Base-by-base conservation (phyloP, 1,284 basidiomycete genomes). In the Hemileia vastatrix region DNA sequence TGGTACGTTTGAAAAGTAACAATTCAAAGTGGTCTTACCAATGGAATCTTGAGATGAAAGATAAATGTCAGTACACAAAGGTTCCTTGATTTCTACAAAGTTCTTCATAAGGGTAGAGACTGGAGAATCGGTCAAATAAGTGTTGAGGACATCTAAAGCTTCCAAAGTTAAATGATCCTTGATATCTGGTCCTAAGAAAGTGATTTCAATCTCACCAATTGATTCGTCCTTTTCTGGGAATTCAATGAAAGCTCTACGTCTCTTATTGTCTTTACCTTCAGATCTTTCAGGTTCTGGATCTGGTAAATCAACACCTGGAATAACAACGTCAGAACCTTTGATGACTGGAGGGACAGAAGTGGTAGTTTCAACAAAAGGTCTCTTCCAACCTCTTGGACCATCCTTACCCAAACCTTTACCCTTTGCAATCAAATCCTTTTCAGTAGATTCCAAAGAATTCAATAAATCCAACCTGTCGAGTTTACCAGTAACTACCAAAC, bases 181-280 rank as follows among this genome's bases (percentile, higher is more conserved):
- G 83, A 60, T 82, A 83, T 15, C 75, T 33, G 88, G 88, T 1
- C 94, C 93, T 65, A 88, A 80, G 79, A 86, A 95, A 21, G 80
- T 83, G 62, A 96, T 81, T 50, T 83, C 79, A 5, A 97, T 74
- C 78, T 97, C 92, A 45, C 95, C 94, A 67, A 90, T 81, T 63
- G 87, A 90, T 79, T 98, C 95, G 75, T 98, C 94, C 76, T 90
- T 85, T 77, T 97, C 95, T n/a, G 95, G 95, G 72, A 99, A 99
- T 69, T 94, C 88, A 32, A 85, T 82, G 65, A 82, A 83, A 75
- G n/a, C n/a, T n/a, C n/a, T n/a, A 52, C 80, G 73, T 1, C 82
- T 81, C 65, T 82, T 67, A 23, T 49, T 43, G 15, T 62, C 21
- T 50, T 68, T 68, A 9, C 65, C 66, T 27, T 64, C 58, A 27